Percentiles rank a stretch among this genome's conserved stretches.
Evolutionary conservation across 176 grass and related monocot species (phyloP).

Genomic region (Eragrostis curvula): DNA sequence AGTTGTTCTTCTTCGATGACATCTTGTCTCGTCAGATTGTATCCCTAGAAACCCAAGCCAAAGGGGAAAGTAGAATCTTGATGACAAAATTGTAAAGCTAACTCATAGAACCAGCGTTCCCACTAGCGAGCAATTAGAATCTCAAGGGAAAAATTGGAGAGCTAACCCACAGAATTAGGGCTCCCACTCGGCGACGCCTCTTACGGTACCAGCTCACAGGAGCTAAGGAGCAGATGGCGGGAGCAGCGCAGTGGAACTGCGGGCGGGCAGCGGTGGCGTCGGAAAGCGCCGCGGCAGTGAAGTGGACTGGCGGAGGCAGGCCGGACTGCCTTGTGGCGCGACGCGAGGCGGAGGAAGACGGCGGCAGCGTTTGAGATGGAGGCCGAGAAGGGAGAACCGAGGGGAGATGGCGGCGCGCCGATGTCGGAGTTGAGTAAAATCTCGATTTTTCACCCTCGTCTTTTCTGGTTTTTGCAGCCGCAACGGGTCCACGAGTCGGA

Average conservation of each 20-base stretch:
- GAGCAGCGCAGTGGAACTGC: background rate
- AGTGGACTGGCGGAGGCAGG: background rate
- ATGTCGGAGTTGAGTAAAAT: background rate
- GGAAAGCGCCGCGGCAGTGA: background rate
- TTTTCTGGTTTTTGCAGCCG: background rate
- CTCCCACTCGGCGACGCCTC: background rate
- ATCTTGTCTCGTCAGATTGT: slow-evolving; percentile 42
- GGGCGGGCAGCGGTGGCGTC: background rate
- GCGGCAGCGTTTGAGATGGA: background rate
- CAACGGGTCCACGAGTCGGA: too few species aligned
- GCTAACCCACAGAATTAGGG: background rate
- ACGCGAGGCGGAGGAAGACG: background rate
- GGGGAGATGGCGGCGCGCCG: background rate
- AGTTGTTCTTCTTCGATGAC: slow-evolving; percentile 85
- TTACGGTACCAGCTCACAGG: background rate
- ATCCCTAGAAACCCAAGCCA: background rate
- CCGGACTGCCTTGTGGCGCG: too few species aligned
- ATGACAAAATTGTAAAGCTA: background rate
- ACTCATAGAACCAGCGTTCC: background rate
- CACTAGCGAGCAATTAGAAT: too few species aligned
- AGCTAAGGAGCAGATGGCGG: background rate
- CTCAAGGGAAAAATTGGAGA: too few species aligned
- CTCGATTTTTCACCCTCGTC: background rate
- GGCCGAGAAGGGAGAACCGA: background rate
- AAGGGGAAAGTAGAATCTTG: background rate